phyloP scores from a whole-genome alignment of 2,329 filamentous ascomycete species.

The Aspergillus unguis region DNA sequence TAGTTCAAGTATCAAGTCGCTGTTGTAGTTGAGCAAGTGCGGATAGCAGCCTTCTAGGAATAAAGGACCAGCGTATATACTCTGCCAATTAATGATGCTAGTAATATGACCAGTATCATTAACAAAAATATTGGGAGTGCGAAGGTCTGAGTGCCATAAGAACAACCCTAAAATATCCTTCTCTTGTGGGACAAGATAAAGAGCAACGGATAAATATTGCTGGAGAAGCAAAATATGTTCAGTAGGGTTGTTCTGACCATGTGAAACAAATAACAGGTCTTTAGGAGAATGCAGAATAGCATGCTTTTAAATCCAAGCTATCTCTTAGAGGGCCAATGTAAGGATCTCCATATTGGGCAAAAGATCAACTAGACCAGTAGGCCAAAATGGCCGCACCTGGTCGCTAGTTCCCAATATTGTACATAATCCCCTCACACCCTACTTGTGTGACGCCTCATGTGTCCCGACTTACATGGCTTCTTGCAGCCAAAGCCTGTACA shows the following conservation, averaged over 20 bases:
- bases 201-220: slow-evolving; percentile 28
- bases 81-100: slow-evolving; percentile 45
- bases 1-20: slow-evolving; percentile 17
- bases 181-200: slow-evolving; percentile 28
- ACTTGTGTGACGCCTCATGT: too few relatives aligned
- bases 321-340: slow-evolving; percentile 33
- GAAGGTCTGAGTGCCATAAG: slow-evolving; percentile 42
- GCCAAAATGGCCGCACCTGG: too few relatives aligned
- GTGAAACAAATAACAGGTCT: slow-evolving; percentile 21
- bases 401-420: too few relatives aligned
- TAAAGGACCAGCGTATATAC: slow-evolving; percentile 26
- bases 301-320: slow-evolving; percentile 33
- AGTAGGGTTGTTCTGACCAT: slow-evolving; percentile 24
- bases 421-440: too few relatives aligned
- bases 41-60: slow-evolving; percentile 19
- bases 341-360: too few relatives aligned
- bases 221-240: slow-evolving; percentile 31
- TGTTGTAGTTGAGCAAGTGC: slow-evolving; percentile 15
- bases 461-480: too few relatives aligned
- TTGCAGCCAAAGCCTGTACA: slow-evolving; percentile 29
- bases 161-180: slow-evolving; percentile 24
- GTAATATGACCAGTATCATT: slow-evolving; percentile 31
- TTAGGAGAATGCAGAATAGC: slow-evolving; percentile 20
- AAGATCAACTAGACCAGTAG: too few relatives aligned
- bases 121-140: slow-evolving; percentile 40